These are phyloP conservation scores for Gnomoniopsis smithogilvyi DNA, from an alignment of 2,329 filamentous ascomycete species.

Conservation along the genomic window DNA sequence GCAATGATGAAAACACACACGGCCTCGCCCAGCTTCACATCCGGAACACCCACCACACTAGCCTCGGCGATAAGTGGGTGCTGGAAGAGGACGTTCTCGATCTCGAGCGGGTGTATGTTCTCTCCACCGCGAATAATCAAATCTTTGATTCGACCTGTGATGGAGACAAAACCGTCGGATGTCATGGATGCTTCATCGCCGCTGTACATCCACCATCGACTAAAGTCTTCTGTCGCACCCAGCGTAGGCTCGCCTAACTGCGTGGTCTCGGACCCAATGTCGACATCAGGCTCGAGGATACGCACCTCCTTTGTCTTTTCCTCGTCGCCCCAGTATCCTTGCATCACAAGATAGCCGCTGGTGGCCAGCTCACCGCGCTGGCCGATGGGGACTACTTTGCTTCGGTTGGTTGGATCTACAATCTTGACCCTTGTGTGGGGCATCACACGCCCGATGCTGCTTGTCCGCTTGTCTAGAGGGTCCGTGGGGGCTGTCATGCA, in stretches of 20 bases:
- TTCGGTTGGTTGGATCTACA: slow-evolving; percentile 64
- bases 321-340: slow-evolving; percentile 81
- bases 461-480: slow-evolving; percentile 67
- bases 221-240: slow-evolving; percentile 31
- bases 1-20: slow-evolving; percentile 80
- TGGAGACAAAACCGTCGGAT: slow-evolving; percentile 75
- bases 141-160: slow-evolving; percentile 92
- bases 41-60: slow-evolving; percentile 79
- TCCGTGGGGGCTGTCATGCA: slow-evolving; percentile 81
- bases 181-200: slow-evolving; percentile 92
- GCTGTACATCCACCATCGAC: slow-evolving; percentile 80
- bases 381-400: slow-evolving; percentile 57
- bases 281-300: slow-evolving; percentile 31
- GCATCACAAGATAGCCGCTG: slow-evolving; percentile 84
- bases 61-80: slow-evolving; percentile 70
- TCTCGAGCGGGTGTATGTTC: slow-evolving; percentile 91
- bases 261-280: slow-evolving; percentile 20
- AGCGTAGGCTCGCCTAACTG: slow-evolving; percentile 15
- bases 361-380: slow-evolving; percentile 78
- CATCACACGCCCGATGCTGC: slow-evolving; percentile 75
- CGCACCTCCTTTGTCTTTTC: slow-evolving; percentile 66
- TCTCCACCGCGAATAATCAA: slow-evolving; percentile 93
- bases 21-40: slow-evolving; percentile 79
- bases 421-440: slow-evolving; percentile 78
- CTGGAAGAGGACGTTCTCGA: slow-evolving; percentile 82